These are phyloP conservation scores for Xylariaceae sp. DNA, from an alignment of 2,329 filamentous ascomycete species.

Conservation along the genomic window DNA sequence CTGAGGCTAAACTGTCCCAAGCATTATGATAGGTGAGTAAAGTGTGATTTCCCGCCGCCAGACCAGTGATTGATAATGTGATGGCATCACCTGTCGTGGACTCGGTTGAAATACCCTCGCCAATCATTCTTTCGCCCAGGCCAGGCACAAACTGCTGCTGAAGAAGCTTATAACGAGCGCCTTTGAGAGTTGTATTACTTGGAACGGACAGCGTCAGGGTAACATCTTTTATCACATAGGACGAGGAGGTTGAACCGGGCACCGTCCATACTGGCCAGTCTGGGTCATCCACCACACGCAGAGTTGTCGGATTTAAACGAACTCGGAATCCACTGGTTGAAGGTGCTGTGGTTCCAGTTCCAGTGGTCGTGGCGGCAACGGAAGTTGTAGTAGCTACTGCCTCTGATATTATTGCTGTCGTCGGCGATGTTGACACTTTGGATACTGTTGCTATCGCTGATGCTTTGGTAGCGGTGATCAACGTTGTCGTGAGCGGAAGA, in stretches of 20 bases:
- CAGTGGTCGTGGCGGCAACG: background rate
- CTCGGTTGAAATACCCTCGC: background rate
- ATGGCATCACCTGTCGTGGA: conserved; percentile 5
- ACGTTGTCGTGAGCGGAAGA: no score
- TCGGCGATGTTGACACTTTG: no score
- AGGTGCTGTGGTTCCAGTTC: background rate
- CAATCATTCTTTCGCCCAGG: background rate
- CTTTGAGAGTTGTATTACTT: background rate
- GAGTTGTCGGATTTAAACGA: background rate
- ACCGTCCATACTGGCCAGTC: background rate
- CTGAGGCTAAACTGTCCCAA: conserved; percentile 26
- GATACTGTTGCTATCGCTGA: no score
- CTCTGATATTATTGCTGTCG: no score
- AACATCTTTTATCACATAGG: background rate
- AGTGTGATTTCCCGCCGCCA: conserved; percentile 28
- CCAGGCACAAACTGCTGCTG: background rate
- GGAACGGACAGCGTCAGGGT: background rate
- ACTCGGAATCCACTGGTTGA: background rate
- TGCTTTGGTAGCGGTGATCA: no score
- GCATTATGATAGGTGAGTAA: conserved; percentile 32
- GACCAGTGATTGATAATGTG: conserved; percentile 27
- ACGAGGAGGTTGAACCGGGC: background rate
- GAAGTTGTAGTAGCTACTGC: no score
- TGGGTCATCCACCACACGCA: background rate
- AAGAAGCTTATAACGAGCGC: background rate